Evolutionary conservation across 345 rosid genomes (phyloP).

Genomic region (Hirschfeldia incana): DNA sequence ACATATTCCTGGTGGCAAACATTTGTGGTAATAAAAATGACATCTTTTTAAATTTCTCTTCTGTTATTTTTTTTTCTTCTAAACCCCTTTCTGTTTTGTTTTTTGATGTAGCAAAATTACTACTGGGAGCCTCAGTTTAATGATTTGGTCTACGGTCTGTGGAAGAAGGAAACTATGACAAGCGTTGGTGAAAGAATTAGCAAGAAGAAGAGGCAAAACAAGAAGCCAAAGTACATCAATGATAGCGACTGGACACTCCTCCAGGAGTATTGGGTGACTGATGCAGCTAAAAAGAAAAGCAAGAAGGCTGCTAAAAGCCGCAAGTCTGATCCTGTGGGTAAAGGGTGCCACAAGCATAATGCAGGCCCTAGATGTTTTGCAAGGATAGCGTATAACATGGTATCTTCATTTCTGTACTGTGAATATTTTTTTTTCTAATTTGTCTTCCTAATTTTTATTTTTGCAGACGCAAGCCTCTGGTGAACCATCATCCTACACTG

Average conservation of each 20-base stretch:
- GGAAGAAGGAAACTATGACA: not conserved
- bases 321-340: not conserved
- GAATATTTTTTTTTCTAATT: not conserved
- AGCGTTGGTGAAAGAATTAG: not conserved
- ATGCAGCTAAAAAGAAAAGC: not conserved
- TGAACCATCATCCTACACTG: not conserved
- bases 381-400: not conserved
- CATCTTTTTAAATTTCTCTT: too few relatives aligned
- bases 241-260: not conserved
- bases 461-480: not conserved
- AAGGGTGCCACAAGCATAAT: not conserved
- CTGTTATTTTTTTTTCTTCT: too few relatives aligned
- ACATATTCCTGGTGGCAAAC: not conserved
- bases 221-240: not conserved
- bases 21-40: not conserved
- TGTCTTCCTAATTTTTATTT: too few relatives aligned
- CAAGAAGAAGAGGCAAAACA: not conserved
- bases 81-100: not conserved
- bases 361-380: not conserved
- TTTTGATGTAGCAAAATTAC: not conserved
- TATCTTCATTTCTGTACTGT: not conserved
- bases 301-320: not conserved
- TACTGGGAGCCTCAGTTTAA: not conserved
- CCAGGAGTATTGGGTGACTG: not conserved
- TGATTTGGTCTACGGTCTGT: not conserved